phyloP scores from a whole-genome alignment of 441 rosid genomes.

The Jatropha multifida region DNA sequence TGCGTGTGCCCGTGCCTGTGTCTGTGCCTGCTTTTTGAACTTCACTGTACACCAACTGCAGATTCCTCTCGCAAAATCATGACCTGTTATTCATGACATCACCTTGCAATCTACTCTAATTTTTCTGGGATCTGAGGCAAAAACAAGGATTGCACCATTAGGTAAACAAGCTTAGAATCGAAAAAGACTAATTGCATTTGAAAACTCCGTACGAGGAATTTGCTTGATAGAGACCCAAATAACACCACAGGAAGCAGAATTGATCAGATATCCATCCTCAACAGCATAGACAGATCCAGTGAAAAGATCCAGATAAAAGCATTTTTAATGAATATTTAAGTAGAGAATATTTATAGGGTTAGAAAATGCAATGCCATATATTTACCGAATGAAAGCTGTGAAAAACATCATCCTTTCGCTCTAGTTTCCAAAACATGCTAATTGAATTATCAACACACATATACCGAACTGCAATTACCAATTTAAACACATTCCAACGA shows the following conservation, averaged over 20 bases:
- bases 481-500: too few relatives aligned
- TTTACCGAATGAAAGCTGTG: too few relatives aligned
- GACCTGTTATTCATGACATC: conserved; percentile 24
- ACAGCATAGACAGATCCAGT: too few relatives aligned
- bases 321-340: background rate
- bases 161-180: background rate
- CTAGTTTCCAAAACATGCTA: background rate
- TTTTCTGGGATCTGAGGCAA: conserved; percentile 25
- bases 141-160: background rate
- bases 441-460: background rate
- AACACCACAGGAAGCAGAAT: background rate
- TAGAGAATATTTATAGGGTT: too few relatives aligned
- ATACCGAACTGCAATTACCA: background rate
- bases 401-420: background rate
- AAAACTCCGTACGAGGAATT: background rate
- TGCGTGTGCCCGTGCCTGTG: background rate
- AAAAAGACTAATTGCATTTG: too few relatives aligned
- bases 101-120: conserved; percentile 31
- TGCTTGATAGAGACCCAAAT: background rate
- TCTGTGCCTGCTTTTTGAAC: background rate
- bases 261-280: background rate
- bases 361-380: too few relatives aligned
- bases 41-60: conserved; percentile 36
- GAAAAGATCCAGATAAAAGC: background rate
- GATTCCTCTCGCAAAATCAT: conserved; percentile 20